Evolutionary conservation across 257 asterid genomes (phyloP), one percentile per base, ranked within the genome.

Genomic region (Solanum gandarillasii): DNA sequence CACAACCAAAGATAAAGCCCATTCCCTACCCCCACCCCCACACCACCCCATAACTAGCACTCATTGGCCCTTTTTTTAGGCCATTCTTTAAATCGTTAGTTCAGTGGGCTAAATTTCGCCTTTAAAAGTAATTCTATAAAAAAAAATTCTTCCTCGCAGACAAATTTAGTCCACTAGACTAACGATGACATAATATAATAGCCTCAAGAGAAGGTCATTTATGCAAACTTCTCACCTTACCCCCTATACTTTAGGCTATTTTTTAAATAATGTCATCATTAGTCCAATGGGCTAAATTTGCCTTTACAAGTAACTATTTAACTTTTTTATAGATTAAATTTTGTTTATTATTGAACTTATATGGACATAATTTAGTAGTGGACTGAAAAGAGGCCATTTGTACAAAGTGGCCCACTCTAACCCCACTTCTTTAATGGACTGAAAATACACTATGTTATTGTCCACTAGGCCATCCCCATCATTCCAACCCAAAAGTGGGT

Each of bases 401-500:
- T 41, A 36, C 36, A 38, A 78, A 78, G 52, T 81, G 39, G 1
- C 85, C 81, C 81, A 85, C 81, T 16, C 11, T 36, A 87, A 13
- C 83, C 91, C 88, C 82, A 74, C 55, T 74, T 85, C 81, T 86
- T 86, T 88, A 16, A 72, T 81, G 87, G 86, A 78, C 88, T 87
- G 25, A 38, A 27, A 68, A 39, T 23, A 72, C 86, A 79, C 76
- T 71, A 41, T 36, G 68, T 12, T 55, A 86, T 70, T 88, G 79
- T 82, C 89, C 92, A 88, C 87, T 90, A 41, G 74, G 87, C 89
- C 87, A 88, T 86, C 89, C 84, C 60, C 88, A 90, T 90, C 89
- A 86, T 75, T 88, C 88, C 92, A 88, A 90, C 89, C 89, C 83
- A 85, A 60, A 79, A 86, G 48, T 76, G 83, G 76, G 71, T 41